phyloP scores from a whole-genome alignment of 2,329 filamentous ascomycete genomes.

The Clarireedia paspali region DNA sequence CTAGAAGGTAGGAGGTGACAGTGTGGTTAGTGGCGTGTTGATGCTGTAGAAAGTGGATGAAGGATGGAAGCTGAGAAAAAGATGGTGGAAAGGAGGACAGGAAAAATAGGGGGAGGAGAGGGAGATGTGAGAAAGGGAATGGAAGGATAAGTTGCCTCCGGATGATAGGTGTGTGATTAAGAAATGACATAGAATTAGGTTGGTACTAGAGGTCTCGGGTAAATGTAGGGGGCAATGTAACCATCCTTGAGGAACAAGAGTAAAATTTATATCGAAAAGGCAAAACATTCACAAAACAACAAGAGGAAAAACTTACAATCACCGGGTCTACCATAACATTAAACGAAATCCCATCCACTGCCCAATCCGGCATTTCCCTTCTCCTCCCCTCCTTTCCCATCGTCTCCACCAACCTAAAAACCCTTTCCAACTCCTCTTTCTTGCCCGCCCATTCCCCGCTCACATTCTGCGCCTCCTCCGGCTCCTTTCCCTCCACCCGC shows the following conservation, averaged over 20 bases:
- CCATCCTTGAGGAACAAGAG: no score
- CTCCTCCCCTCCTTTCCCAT: conserved; percentile 43
- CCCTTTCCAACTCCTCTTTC: conserved; percentile 35
- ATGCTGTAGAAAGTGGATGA: not conserved
- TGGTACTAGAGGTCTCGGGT: no score
- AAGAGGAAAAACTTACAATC: conserved; percentile 27
- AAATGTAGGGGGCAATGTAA: no score
- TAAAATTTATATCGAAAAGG: not conserved
- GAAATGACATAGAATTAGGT: no score
- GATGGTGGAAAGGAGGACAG: not conserved
- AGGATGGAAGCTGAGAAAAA: not conserved
- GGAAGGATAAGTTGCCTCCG: not conserved
- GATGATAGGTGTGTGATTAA: no score
- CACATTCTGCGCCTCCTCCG: conserved; percentile 39
- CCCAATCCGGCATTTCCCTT: conserved; percentile 54
- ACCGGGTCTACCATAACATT: conserved; percentile 64
- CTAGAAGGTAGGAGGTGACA: conserved; percentile 24
- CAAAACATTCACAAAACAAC: not conserved
- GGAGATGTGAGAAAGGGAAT: not conserved
- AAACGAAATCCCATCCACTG: conserved; percentile 70
- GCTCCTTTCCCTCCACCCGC: conserved; percentile 33
- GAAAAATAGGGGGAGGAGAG: not conserved
- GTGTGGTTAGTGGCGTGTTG: not conserved
- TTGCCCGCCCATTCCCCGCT: conserved; percentile 41
- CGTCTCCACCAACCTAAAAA: conserved; percentile 43